Percentiles rank a stretch among this genome's conserved stretches.
Evolutionary conservation across 2,329 filamentous ascomycete genomes (phyloP).

Genomic region (Ilyonectria destructans): DNA sequence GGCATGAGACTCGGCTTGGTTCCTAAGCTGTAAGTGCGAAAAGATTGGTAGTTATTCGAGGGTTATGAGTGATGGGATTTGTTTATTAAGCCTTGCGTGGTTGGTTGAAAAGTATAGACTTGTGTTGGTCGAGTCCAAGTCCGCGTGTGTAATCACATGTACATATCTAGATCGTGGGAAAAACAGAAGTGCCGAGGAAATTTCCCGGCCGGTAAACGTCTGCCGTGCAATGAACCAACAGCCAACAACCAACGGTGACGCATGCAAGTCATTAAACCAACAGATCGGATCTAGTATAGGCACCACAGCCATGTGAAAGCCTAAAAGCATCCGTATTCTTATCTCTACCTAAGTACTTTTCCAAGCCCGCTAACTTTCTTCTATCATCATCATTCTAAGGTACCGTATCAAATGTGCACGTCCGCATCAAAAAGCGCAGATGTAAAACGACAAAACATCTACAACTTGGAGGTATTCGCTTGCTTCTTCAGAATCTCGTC

Average conservation of each 20-base stretch:
- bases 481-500: conserved; percentile 69
- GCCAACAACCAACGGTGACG: background rate
- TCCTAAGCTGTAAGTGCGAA: conserved; percentile 64
- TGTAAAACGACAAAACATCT: conserved; percentile 27
- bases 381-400: conserved; percentile 8
- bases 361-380: conserved; percentile 2
- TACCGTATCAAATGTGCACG: background rate
- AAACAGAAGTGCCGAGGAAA: conserved; percentile 8
- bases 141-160: conserved; percentile 1
- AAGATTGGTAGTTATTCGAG: too few species aligned
- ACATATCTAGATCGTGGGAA: background rate
- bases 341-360: conserved; percentile 1
- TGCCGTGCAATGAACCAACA: conserved; percentile 2
- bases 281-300: background rate
- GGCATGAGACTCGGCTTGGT: conserved; percentile 69
- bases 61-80: conserved; percentile 26
- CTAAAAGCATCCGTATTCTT: conserved; percentile 3
- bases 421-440: background rate
- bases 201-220: conserved; percentile 3
- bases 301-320: background rate
- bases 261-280: background rate
- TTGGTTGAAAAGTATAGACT: background rate
- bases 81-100: background rate
- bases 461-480: conserved; percentile 64
- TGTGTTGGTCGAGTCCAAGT: conserved; percentile 1